These are phyloP conservation scores for Mycena sp. DNA, from an alignment of 1,284 basidiomycete species.

Conservation along the genomic window DNA sequence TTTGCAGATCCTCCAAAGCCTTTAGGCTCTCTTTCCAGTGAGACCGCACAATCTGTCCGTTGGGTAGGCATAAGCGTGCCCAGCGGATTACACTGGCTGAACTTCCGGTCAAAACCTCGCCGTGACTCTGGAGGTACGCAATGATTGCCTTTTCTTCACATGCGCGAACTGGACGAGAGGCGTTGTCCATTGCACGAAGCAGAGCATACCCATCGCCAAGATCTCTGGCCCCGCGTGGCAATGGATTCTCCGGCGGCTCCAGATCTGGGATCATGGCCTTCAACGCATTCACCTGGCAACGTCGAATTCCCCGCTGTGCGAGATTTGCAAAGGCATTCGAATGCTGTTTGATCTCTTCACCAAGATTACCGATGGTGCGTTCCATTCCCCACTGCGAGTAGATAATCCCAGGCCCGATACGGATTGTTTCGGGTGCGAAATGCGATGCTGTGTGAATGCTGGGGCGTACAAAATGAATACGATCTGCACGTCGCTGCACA, in stretches of 20 bases:
- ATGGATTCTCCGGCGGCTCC: not conserved
- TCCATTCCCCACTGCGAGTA: slow-evolving; percentile 46
- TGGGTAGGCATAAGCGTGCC: slow-evolving; percentile 29
- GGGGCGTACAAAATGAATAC: slow-evolving; percentile 43
- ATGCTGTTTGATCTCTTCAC: too few species aligned
- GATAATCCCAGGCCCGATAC: slow-evolving; percentile 35
- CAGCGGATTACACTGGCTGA: not conserved
- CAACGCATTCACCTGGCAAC: slow-evolving; percentile 38
- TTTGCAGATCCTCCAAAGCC: not conserved
- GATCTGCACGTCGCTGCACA: too few species aligned
- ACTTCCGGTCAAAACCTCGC: not conserved
- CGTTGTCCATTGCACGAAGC: slow-evolving; percentile 20
- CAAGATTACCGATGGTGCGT: slow-evolving; percentile 42
- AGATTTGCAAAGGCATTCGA: slow-evolving; percentile 44
- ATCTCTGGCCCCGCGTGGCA: slow-evolving; percentile 22
- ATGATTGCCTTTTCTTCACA: not conserved
- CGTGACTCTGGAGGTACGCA: not conserved
- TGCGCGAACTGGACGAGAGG: not conserved
- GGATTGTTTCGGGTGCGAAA: slow-evolving; percentile 29
- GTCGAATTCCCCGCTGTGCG: slow-evolving; percentile 33
- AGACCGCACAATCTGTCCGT: slow-evolving; percentile 34
- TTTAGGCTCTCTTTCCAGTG: slow-evolving; percentile 25
- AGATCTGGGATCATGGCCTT: slow-evolving; percentile 38
- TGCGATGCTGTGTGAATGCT: slow-evolving; percentile 41
- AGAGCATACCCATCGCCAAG: too few species aligned